Evolutionary conservation across 2,329 filamentous ascomycete species (phyloP).

Genomic region (Aspergillus calidoustus): DNA sequence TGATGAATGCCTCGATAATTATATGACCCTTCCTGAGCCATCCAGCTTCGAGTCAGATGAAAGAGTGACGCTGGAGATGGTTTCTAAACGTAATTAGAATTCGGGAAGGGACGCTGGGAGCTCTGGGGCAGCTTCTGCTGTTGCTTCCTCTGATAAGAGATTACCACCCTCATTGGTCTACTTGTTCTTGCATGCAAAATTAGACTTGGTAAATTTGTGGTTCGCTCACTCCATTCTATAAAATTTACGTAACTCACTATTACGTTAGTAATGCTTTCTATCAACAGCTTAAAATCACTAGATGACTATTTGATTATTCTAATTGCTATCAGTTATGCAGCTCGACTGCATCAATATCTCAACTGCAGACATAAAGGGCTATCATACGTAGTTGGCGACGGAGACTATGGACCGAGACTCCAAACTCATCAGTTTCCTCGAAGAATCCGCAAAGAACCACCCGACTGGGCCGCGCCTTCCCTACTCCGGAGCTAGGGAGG

Average conservation of each 20-base stretch:
- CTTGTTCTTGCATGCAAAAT: neutral
- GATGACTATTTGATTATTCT: conserved; percentile 1
- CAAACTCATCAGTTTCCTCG: neutral
- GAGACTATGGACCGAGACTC: neutral
- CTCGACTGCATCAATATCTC: neutral
- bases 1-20: neutral
- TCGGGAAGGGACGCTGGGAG: neutral
- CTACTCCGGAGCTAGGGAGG: neutral
- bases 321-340: neutral
- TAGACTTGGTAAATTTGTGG: too few relatives aligned
- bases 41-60: neutral
- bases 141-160: conserved; percentile 12
- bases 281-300: neutral
- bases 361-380: neutral
- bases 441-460: neutral
- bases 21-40: neutral
- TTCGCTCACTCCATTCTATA: too few relatives aligned
- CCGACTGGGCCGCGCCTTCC: neutral
- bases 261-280: conserved; percentile 9
- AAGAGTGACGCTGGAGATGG: neutral
- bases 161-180: conserved; percentile 38
- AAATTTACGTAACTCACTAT: conserved; percentile 9
- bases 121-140: neutral
- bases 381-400: too few relatives aligned
- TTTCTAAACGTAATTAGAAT: neutral